Evolutionary conservation across 176 grass and related monocot species (phyloP).

Genomic region (Tillandsia fasciculata): DNA sequence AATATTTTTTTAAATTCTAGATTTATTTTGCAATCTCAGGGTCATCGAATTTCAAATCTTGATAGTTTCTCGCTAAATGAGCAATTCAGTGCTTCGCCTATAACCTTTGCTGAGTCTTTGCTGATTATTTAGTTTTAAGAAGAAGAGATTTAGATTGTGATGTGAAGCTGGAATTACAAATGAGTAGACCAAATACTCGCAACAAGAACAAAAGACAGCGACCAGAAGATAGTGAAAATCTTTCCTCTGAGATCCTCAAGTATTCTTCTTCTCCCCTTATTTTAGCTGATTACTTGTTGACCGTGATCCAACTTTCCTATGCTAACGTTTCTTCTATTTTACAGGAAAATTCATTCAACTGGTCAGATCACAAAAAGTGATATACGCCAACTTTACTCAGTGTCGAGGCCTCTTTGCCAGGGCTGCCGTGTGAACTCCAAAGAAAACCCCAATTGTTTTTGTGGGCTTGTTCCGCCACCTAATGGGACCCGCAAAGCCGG

Average conservation of each 20-base stretch:
- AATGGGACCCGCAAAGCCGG: slow-evolving; percentile 58
- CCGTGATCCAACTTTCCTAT: not conserved
- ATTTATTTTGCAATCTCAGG: too few species aligned
- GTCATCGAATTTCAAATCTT: too few species aligned
- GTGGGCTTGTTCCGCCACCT: slow-evolving; percentile 54
- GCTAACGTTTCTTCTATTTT: slow-evolving; percentile 7
- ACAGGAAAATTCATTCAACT: slow-evolving; percentile 79
- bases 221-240: slow-evolving; percentile 42
- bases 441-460: slow-evolving; percentile 92
- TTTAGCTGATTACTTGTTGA: not conserved
- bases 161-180: slow-evolving; percentile 18
- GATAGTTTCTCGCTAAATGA: too few species aligned
- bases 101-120: too few species aligned
- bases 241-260: slow-evolving; percentile 56
- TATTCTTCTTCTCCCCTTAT: slow-evolving; percentile 9
- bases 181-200: slow-evolving; percentile 88
- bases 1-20: too few species aligned
- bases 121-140: too few species aligned
- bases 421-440: slow-evolving; percentile 87
- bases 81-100: too few species aligned
- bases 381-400: slow-evolving; percentile 63
- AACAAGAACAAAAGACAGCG: slow-evolving; percentile 75
- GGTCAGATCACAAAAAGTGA: slow-evolving; percentile 48
- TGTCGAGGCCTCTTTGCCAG: slow-evolving; percentile 54
- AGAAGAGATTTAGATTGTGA: not conserved